Evolutionary conservation across 306 rosid species (phyloP).

Genomic region (Begonia peltatifolia): DNA sequence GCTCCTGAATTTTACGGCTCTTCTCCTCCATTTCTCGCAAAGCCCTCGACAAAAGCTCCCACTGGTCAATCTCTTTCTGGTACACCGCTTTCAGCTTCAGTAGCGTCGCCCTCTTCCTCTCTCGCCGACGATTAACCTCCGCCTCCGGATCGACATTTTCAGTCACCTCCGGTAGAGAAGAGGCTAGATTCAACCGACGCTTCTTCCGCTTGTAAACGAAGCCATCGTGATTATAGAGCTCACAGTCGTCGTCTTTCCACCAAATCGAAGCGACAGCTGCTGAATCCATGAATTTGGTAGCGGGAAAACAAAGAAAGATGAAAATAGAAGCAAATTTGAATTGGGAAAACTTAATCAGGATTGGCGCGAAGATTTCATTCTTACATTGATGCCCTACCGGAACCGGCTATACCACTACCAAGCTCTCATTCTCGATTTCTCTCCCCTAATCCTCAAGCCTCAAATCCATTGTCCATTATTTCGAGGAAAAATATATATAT

Average conservation of each 20-base stretch:
- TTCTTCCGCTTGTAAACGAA: slow-evolving; percentile 13
- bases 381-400: no score
- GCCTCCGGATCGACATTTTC: slow-evolving; percentile 1
- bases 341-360: not conserved
- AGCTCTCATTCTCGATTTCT: no score
- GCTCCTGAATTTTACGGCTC: slow-evolving; percentile 7
- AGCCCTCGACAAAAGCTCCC: slow-evolving; percentile 13
- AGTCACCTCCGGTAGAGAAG: slow-evolving; percentile 5
- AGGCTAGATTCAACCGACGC: slow-evolving; percentile 7
- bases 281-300: not conserved
- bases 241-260: slow-evolving; percentile 9
- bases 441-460: no score
- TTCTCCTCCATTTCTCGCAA: slow-evolving; percentile 13
- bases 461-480: no score
- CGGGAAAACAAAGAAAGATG: not conserved
- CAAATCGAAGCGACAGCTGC: not conserved
- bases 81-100: slow-evolving; percentile 9
- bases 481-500: no score
- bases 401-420: no score
- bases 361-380: no score
- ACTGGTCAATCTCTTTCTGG: slow-evolving; percentile 12
- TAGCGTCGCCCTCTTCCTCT: slow-evolving; percentile 9
- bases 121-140: slow-evolving; percentile 11
- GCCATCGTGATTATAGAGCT: slow-evolving; percentile 12
- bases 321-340: not conserved